These are phyloP conservation scores for Rubia balearica DNA, from an alignment of 305 asterid species.

Conservation along the genomic window DNA sequence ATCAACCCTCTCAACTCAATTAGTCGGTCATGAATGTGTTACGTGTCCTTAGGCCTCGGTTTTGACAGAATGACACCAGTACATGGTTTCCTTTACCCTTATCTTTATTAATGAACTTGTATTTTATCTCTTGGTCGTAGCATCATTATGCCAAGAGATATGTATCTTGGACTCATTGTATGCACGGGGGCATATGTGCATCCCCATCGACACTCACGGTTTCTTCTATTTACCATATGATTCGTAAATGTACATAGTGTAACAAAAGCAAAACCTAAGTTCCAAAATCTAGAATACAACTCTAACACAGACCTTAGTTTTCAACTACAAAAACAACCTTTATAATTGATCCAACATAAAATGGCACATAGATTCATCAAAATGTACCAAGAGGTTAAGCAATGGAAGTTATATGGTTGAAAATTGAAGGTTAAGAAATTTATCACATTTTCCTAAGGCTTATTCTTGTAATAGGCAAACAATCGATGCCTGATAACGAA, in stretches of 20 bases:
- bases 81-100: too few relatives aligned
- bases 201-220: too few relatives aligned
- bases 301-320: background rate
- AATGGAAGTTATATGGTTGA: background rate
- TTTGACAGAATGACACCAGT: constrained; percentile 24
- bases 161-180: too few relatives aligned
- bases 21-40: constrained; percentile 71
- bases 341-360: background rate
- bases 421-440: constrained; percentile 12
- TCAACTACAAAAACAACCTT: background rate
- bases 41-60: constrained; percentile 81
- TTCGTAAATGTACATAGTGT: background rate
- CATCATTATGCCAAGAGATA: too few relatives aligned
- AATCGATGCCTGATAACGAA: constrained; percentile 75
- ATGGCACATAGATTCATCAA: background rate
- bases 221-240: too few relatives aligned
- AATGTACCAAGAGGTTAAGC: background rate
- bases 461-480: constrained; percentile 87
- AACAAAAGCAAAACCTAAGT: background rate
- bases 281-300: background rate
- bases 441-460: constrained; percentile 82
- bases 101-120: too few relatives aligned
- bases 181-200: too few relatives aligned
- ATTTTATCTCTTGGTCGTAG: too few relatives aligned
- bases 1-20: constrained; percentile 70